Evolutionary conservation across 1,139 yeast species (phyloP).

Genomic region (Keqinozyma sinolaborantium): DNA sequence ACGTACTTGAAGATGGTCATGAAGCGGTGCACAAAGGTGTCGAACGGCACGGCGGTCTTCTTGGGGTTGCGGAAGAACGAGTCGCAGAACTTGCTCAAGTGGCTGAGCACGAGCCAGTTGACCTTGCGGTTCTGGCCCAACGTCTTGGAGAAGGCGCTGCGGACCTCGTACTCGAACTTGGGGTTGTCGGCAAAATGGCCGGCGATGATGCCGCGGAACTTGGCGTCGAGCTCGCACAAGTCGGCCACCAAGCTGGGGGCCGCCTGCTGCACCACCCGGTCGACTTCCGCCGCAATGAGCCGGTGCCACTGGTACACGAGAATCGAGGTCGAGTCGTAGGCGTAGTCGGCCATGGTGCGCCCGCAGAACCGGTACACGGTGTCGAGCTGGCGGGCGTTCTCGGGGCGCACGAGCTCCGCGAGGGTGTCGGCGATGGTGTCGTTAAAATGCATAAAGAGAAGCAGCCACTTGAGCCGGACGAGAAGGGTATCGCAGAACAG

Average conservation of each 20-base stretch:
- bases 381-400: constrained; percentile 13
- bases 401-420: constrained; percentile 15
- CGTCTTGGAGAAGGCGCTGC: constrained; percentile 22
- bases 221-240: constrained; percentile 9
- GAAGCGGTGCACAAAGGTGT: constrained; percentile 18
- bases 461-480: constrained; percentile 25
- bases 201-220: constrained; percentile 10
- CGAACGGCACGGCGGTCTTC: constrained; percentile 9
- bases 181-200: constrained; percentile 12
- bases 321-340: constrained; percentile 16
- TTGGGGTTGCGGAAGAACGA: constrained; percentile 18
- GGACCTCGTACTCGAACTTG: constrained; percentile 25
- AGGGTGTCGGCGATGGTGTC: constrained; percentile 15
- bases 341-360: constrained; percentile 13
- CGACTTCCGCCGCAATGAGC: constrained; percentile 8
- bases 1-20: constrained; percentile 30
- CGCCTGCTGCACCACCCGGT: constrained; percentile 4
- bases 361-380: constrained; percentile 17
- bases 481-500: constrained; percentile 18
- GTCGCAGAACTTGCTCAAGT: constrained; percentile 36
- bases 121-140: constrained; percentile 16
- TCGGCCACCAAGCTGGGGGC: constrained; percentile 6
- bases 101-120: constrained; percentile 18
- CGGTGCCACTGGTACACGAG: constrained; percentile 20
- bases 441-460: constrained; percentile 25